Evolutionary conservation across 208 protist genomes (phyloP).

Genomic region (Trypanosoma boissoni): DNA sequence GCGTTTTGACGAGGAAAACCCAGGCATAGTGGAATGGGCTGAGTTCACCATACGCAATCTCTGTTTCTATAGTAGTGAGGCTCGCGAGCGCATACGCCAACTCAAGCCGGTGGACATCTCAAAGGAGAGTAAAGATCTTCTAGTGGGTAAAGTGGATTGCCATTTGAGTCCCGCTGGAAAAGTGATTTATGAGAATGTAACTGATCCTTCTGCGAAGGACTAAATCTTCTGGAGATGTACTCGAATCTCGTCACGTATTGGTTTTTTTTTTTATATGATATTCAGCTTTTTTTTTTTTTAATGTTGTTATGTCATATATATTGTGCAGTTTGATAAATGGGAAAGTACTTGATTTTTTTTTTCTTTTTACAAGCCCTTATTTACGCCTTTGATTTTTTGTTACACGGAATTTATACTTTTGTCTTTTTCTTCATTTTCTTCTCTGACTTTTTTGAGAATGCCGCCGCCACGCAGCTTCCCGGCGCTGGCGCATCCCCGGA

Average conservation of each 20-base stretch:
- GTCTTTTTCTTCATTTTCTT: background rate
- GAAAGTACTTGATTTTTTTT: slow-evolving; percentile 6
- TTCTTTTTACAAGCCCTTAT: background rate
- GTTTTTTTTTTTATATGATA: slow-evolving; percentile 8
- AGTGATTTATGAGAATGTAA: slow-evolving; percentile 14
- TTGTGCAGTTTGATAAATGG: background rate
- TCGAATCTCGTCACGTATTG: background rate
- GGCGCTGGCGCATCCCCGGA: slow-evolving; percentile 7
- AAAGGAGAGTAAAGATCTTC: slow-evolving; percentile 46
- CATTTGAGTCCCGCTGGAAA: slow-evolving; percentile 37
- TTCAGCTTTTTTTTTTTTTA: slow-evolving; percentile 16
- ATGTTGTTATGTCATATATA: background rate
- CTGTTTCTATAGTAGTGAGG: slow-evolving; percentile 44
- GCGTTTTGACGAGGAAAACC: slow-evolving; percentile 86
- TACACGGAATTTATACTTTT: slow-evolving; percentile 4
- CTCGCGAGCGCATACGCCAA: slow-evolving; percentile 54
- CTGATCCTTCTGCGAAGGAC: background rate
- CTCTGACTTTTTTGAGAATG: slow-evolving; percentile 21
- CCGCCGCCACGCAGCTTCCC: slow-evolving; percentile 16
- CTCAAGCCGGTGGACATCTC: slow-evolving; percentile 45
- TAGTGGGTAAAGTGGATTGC: slow-evolving; percentile 41
- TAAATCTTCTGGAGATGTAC: background rate
- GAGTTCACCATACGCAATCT: slow-evolving; percentile 88
- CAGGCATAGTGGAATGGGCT: slow-evolving; percentile 86
- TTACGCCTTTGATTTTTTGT: background rate